Conservation (phyloP, 1,284 basidiomycete species). For the Meripilus lineatus region DNA sequence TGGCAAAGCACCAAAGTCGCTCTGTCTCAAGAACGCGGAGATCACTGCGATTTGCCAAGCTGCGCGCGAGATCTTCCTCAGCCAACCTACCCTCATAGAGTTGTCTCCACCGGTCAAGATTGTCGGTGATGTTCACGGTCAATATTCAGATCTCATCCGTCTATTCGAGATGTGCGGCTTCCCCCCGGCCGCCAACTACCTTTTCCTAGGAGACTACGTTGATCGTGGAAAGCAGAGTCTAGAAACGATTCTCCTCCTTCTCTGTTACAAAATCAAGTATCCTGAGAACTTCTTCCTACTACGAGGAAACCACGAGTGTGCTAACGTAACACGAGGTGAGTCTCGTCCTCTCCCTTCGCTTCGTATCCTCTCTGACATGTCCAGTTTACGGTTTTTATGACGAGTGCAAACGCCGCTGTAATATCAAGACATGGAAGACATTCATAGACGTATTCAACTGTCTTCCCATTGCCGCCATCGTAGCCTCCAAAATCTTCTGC, state of each 20-base stretch:
- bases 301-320: slow-evolving; percentile 98
- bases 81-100: slow-evolving; percentile 96
- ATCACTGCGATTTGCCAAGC: slow-evolving; percentile 94
- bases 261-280: slow-evolving; percentile 99
- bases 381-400: slow-evolving; percentile 99
- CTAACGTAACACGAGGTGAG: slow-evolving; percentile 95
- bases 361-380: slow-evolving; percentile 16
- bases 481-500: slow-evolving; percentile 99
- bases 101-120: slow-evolving; percentile 99
- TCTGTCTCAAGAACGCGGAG: slow-evolving; percentile 96
- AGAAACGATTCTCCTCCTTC: slow-evolving; percentile 93
- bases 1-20: slow-evolving; percentile 95
- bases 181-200: slow-evolving; percentile 95
- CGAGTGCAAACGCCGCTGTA: slow-evolving; percentile 99
- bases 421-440: slow-evolving; percentile 99
- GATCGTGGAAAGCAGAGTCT: slow-evolving; percentile 98
- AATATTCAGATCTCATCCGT: slow-evolving; percentile 97
- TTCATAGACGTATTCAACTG: slow-evolving; percentile 99
- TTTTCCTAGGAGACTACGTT: slow-evolving; percentile 98
- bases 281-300: slow-evolving; percentile 99
- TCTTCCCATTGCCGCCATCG: slow-evolving; percentile 96
- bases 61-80: slow-evolving; percentile 95
- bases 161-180: slow-evolving; percentile 99
- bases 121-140: slow-evolving; percentile 98
- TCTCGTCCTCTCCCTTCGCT: slow-evolving; percentile 13